A percentile compares a stretch with the other conserved stretches of the same genome.
Conservation (phyloP, 1,139 yeast species). For the Yamadazyma aaseri region DNA sequence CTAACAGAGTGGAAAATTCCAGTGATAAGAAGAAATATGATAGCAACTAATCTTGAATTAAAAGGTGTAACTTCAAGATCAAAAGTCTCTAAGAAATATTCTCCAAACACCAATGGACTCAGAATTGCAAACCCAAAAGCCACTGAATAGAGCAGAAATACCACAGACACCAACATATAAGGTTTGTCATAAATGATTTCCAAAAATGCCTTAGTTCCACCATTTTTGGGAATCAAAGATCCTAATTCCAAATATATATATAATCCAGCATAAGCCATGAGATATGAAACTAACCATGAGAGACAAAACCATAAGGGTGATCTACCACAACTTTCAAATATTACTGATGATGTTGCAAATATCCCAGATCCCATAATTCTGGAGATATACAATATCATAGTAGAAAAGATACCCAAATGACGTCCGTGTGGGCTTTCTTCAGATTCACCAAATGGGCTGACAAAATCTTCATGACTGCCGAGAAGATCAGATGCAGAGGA, state of each 20-base stretch:
- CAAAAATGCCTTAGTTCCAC: slow-evolving; percentile 70
- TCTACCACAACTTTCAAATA: slow-evolving; percentile 67
- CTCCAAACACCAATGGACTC: slow-evolving; percentile 69
- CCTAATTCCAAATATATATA: slow-evolving; percentile 69
- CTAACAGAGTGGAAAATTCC: slow-evolving; percentile 54
- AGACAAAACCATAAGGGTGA: slow-evolving; percentile 57
- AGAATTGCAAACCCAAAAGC: slow-evolving; percentile 65
- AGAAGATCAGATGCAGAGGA: slow-evolving; percentile 1
- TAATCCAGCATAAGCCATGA: slow-evolving; percentile 63
- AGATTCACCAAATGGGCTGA: slow-evolving; percentile 19
- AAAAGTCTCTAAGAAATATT: slow-evolving; percentile 53
- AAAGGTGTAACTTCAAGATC: slow-evolving; percentile 42
- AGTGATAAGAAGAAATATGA: slow-evolving; percentile 40
- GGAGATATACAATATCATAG: slow-evolving; percentile 60
- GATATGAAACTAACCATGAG: slow-evolving; percentile 62
- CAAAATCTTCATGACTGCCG: slow-evolving; percentile 4
- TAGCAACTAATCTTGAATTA: slow-evolving; percentile 43
- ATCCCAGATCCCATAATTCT: slow-evolving; percentile 79
- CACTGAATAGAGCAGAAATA: slow-evolving; percentile 56
- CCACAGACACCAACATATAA: slow-evolving; percentile 55
- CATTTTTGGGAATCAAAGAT: slow-evolving; percentile 66
- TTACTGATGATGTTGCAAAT: slow-evolving; percentile 67
- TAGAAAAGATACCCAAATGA: slow-evolving; percentile 67
- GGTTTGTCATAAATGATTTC: slow-evolving; percentile 66
- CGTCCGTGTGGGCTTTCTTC: slow-evolving; percentile 74